These are phyloP conservation scores for Thielaviopsis musarum DNA, from an alignment of 2,329 filamentous ascomycete species.

Conservation along the genomic window DNA sequence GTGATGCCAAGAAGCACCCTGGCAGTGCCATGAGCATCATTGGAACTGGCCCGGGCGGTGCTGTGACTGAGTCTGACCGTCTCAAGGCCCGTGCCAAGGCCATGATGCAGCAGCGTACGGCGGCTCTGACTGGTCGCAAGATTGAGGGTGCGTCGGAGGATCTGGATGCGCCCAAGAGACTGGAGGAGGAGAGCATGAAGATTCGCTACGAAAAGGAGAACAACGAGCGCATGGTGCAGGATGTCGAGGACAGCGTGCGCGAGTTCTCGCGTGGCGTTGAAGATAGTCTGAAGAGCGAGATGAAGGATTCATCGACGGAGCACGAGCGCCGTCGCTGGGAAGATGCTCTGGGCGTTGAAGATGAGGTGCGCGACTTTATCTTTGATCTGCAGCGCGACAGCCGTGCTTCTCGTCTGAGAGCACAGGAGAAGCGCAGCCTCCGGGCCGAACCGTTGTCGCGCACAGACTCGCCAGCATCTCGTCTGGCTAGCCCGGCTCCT, in stretches of 20 bases:
- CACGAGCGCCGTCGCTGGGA: slow-evolving; percentile 92
- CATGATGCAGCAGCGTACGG: slow-evolving; percentile 96
- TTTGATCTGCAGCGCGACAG: slow-evolving; percentile 85
- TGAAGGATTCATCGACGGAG: slow-evolving; percentile 58
- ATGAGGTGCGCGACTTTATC: slow-evolving; percentile 94
- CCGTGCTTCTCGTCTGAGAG: slow-evolving; percentile 51
- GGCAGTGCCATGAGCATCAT: slow-evolving; percentile 65
- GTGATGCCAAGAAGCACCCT: slow-evolving; percentile 83
- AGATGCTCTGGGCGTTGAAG: slow-evolving; percentile 86
- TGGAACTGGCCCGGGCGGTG: slow-evolving; percentile 80
- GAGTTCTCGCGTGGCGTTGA: slow-evolving; percentile 78
- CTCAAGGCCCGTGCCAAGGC: slow-evolving; percentile 90
- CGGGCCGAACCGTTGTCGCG: slow-evolving; percentile 29
- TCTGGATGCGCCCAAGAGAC: slow-evolving; percentile 59
- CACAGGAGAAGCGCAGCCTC: slow-evolving; percentile 36
- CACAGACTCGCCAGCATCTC: slow-evolving; percentile 30
- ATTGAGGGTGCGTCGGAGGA: slow-evolving; percentile 53
- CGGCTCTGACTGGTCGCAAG: slow-evolving; percentile 77
- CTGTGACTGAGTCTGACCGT: slow-evolving; percentile 81
- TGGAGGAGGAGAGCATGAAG: slow-evolving; percentile 76
- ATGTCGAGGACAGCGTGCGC: slow-evolving; percentile 89
- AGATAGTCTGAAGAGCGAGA: slow-evolving; percentile 69
- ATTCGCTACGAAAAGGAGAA: slow-evolving; percentile 75
- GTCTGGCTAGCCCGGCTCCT: slow-evolving; percentile 29
- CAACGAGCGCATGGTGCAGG: slow-evolving; percentile 89